Base-by-base conservation (phyloP, 495 filamentous ascomycete genomes). In the Xylona heveae region DNA sequence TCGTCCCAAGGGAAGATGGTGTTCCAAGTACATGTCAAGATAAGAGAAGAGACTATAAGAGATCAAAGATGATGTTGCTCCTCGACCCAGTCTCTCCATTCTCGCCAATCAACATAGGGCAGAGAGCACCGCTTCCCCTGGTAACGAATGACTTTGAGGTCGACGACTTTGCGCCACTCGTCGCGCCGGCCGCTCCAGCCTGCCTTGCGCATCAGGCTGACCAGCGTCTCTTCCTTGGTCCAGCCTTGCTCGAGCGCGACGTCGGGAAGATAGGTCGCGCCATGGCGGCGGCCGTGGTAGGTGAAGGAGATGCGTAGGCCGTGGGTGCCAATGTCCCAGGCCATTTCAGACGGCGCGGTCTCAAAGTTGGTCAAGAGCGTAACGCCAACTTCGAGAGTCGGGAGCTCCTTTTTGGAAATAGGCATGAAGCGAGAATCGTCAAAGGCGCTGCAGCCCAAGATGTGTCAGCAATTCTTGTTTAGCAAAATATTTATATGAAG, bases 181-280 rank as follows among this genome's bases (percentile, higher is more conserved):
- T 71, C 59, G 53, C 55, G 65, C 38, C 57, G 50, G 3, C 74
- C 70, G 37, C 55, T 55, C 83, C 81, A 94, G 0, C 84, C 84
- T 0, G 83, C 85, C 59, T 94, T 93, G 34, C 82, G 62, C 81
- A 94, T 93, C 42, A 93, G 51, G 48, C 78, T 85, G 22, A 78
- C 62, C 15, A 95, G 43, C 2, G 83, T 80, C 59, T 94, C 80
- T 52, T 93, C 83, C 51, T 88, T 91, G 9, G 71, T 80, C 88
- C 88, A 97, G 14, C 78, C 81, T 50, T 97, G 88, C 57, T 97
- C 88, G 3, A 64, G 57, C 2, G 85, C 69, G 7, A 95, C 85
- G 48, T 94, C 82, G 0, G 88, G 88, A 10, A 97, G 62, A 44
- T 97, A 97, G 0, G 85, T 94, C 6, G 80, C 69, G 6, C 55